Base-by-base conservation (phyloP, 2,329 filamentous ascomycete genomes). In the Pestalotiopsis sp. region DNA sequence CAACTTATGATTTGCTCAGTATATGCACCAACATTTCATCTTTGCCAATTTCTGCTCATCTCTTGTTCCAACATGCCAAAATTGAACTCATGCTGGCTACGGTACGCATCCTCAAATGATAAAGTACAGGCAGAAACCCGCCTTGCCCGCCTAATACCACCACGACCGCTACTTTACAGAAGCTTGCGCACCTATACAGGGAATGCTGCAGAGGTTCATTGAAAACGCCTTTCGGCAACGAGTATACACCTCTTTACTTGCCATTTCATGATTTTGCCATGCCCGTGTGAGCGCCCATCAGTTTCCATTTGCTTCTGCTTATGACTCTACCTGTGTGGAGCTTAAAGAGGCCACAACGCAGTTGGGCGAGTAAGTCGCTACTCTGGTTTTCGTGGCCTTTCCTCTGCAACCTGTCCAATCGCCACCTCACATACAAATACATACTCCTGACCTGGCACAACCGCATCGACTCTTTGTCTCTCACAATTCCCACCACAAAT, bases 341-440 rank as follows among this genome's bases (percentile, higher is more conserved):
- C 20, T 58, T 40, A 13, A 36, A 40, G 36, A 62, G 59, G 36
- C 59, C 59, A 40, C 59, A 40, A 40, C 23, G 23, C 27, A 31
- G 49, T 58, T 23, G 62, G 17, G 23, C 49, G 25, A 38, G n/a
- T 25, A 23, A 59, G 13, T 40, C 36, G 20, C 27, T 14, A 49
- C 25, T 49, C 40, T 52, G 56, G 65, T 57, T 67, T 66, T 69
- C 68, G 68, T 69, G 68, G 68, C 68, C 68, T 69, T 40, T 67
- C 52, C 59, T 67, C 60, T 69, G 68, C 68, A 65, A 69, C 45
- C 68, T 69, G 68, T 69, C 68, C 68, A 63, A 40, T 69, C 61
- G 68, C 68, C 68, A 69, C 68, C 23, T 40, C 14, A 36, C 20
- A 56, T 67, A 64, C 11, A 52, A 45, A 57, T 62, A 69, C 31